Evolutionary conservation across 129 eudicot genomes (phyloP).

Genomic region (Centrapalus pauciflorus): DNA sequence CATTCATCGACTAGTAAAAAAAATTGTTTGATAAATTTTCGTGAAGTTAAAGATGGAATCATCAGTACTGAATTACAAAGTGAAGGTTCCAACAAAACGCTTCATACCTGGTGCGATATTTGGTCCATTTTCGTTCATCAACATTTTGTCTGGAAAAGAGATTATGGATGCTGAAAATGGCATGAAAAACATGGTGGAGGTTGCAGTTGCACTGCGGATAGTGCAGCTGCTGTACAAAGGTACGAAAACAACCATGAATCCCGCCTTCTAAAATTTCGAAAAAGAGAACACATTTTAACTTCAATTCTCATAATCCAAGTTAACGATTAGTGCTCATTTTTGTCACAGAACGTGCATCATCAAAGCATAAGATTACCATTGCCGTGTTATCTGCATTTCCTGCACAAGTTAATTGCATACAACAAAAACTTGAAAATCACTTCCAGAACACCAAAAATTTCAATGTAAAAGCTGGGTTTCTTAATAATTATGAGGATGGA

Average conservation of each 20-base stretch:
- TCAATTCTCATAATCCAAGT: not conserved
- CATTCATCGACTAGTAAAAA: not conserved
- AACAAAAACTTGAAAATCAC: slow-evolving; percentile 29
- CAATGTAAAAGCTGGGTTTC: slow-evolving; percentile 35
- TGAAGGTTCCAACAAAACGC: slow-evolving; percentile 11
- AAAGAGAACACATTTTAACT: not conserved
- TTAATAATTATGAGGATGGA: slow-evolving; percentile 44
- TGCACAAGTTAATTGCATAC: slow-evolving; percentile 49
- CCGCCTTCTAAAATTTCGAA: not conserved
- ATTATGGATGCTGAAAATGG: slow-evolving; percentile 30
- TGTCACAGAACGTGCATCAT: slow-evolving; percentile 38
- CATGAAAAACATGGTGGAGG: slow-evolving; percentile 51
- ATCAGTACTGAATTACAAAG: not conserved
- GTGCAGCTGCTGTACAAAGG: slow-evolving; percentile 46
- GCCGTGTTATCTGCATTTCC: slow-evolving; percentile 54
- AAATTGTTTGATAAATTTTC: not conserved
- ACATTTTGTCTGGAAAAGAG: slow-evolving; percentile 33
- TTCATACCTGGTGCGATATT: slow-evolving; percentile 34
- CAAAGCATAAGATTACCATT: slow-evolving; percentile 35
- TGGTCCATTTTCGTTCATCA: slow-evolving; percentile 36
- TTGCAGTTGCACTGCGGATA: slow-evolving; percentile 36
- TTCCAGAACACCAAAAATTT: slow-evolving; percentile 17
- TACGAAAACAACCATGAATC: not conserved
- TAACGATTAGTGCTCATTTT: not conserved
- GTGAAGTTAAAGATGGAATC: not conserved